phyloP scores from a whole-genome alignment of 768 basidiomycete genomes.

The Amyloporia xantha region DNA sequence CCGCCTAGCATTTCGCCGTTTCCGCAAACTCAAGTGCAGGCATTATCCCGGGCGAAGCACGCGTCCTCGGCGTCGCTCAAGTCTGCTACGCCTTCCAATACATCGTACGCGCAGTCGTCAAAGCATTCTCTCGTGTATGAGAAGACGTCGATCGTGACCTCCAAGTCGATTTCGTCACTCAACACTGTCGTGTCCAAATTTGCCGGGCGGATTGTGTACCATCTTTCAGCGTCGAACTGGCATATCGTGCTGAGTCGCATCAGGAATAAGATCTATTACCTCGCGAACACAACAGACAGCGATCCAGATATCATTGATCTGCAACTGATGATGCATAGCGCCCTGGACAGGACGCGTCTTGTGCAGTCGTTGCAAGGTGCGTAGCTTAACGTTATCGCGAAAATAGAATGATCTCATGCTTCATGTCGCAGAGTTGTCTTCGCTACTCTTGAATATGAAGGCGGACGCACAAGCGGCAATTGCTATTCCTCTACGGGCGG shows the following conservation, averaged over 20 bases:
- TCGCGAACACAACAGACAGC: slow-evolving; percentile 48
- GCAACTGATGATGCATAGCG: slow-evolving; percentile 70
- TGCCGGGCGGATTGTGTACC: slow-evolving; percentile 75
- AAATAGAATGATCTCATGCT: not conserved
- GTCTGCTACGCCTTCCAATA: slow-evolving; percentile 7
- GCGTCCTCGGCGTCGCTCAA: slow-evolving; percentile 15
- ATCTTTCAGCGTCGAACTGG: slow-evolving; percentile 89
- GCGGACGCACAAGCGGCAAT: slow-evolving; percentile 66
- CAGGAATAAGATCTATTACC: slow-evolving; percentile 57
- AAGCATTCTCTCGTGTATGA: slow-evolving; percentile 20
- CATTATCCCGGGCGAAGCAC: slow-evolving; percentile 13
- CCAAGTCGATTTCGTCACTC: slow-evolving; percentile 31
- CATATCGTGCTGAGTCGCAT: slow-evolving; percentile 65
- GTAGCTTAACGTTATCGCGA: no score
- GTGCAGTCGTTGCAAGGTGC: slow-evolving; percentile 64
- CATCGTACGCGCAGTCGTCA: slow-evolving; percentile 4
- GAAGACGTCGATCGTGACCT: slow-evolving; percentile 23
- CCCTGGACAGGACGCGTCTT: slow-evolving; percentile 63
- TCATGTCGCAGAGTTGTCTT: slow-evolving; percentile 63
- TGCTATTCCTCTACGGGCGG: slow-evolving; percentile 64
- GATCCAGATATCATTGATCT: slow-evolving; percentile 69
- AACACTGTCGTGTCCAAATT: slow-evolving; percentile 62
- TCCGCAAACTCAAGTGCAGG: slow-evolving; percentile 6
- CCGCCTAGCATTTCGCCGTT: slow-evolving; percentile 14
- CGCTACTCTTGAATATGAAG: slow-evolving; percentile 77